Conservation (phyloP, 2,329 filamentous ascomycete species). For the Furcasterigmium sp. region DNA sequence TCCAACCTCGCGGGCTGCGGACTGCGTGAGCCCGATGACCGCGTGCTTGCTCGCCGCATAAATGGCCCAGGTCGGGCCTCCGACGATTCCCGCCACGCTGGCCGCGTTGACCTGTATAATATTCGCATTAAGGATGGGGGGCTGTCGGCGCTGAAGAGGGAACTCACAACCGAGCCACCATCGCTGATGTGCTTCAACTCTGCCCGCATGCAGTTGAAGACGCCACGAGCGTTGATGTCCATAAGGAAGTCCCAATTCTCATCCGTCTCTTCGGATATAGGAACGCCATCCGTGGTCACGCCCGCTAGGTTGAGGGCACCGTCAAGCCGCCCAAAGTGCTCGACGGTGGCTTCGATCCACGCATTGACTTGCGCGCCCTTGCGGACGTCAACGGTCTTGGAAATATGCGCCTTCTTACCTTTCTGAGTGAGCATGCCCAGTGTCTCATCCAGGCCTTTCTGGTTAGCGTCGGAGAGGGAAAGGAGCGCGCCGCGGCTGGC, state of each 20-base stretch:
- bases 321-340: not conserved
- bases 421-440: too few relatives aligned
- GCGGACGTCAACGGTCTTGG: not conserved
- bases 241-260: conserved; percentile 36
- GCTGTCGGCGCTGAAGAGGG: too few relatives aligned
- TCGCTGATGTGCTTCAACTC: conserved; percentile 34
- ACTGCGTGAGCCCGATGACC: conserved; percentile 21
- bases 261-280: conserved; percentile 20
- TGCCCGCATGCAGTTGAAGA: conserved; percentile 47
- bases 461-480: conserved; percentile 41
- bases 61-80: conserved; percentile 19
- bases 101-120: conserved; percentile 35
- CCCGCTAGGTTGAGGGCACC: not conserved
- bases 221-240: conserved; percentile 38
- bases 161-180: conserved; percentile 31
- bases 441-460: conserved; percentile 21
- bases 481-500: conserved; percentile 36
- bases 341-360: not conserved
- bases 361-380: not conserved
- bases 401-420: too few relatives aligned
- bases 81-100: conserved; percentile 32
- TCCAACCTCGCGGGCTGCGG: conserved; percentile 21
- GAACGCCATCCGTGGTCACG: conserved; percentile 8
- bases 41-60: conserved; percentile 25
- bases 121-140: too few relatives aligned